These are phyloP conservation scores for Diaporthe australafricana DNA, from an alignment of 2,329 filamentous ascomycete genomes.

Conservation along the genomic window DNA sequence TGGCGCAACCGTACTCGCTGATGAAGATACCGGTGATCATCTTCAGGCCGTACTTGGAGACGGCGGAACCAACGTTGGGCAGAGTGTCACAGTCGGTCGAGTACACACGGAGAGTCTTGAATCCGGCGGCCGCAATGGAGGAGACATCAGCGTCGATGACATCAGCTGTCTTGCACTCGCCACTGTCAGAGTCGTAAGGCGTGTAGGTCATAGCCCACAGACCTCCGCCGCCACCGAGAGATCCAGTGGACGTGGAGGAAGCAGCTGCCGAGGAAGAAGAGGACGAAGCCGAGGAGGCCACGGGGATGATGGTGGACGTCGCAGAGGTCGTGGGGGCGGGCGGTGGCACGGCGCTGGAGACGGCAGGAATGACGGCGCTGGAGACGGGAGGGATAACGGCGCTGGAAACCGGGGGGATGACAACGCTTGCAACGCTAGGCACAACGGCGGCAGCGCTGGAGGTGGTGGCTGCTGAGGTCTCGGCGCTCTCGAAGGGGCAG, in stretches of 20 bases:
- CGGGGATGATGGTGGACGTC: slow-evolving; percentile 40
- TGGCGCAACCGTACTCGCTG: slow-evolving; percentile 70
- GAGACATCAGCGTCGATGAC: slow-evolving; percentile 71
- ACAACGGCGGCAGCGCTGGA: slow-evolving; percentile 43
- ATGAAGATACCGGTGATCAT: slow-evolving; percentile 93
- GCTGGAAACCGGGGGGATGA: slow-evolving; percentile 48
- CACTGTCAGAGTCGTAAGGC: slow-evolving; percentile 70
- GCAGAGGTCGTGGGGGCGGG: slow-evolving; percentile 71
- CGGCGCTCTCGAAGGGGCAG: slow-evolving; percentile 73
- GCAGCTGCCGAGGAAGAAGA: slow-evolving; percentile 41
- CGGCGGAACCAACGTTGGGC: slow-evolving; percentile 78
- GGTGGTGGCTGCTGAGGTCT: slow-evolving; percentile 49
- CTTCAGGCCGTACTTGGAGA: slow-evolving; percentile 74
- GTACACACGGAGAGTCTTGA: slow-evolving; percentile 84
- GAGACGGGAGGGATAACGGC: slow-evolving; percentile 44
- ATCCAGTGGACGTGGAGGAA: slow-evolving; percentile 40
- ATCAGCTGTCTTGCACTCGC: slow-evolving; percentile 73
- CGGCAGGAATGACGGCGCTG: slow-evolving; percentile 50
- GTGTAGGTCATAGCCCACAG: slow-evolving; percentile 86
- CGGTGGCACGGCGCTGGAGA: slow-evolving; percentile 82
- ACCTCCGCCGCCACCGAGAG: slow-evolving; percentile 57
- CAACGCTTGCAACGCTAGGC: slow-evolving; percentile 41
- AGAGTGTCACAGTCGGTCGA: slow-evolving; percentile 91
- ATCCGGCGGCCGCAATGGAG: slow-evolving; percentile 73
- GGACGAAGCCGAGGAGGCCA: slow-evolving; percentile 44